Evolutionary conservation across 2,329 filamentous ascomycete species (phyloP).

Genomic region (Phialophora macrospora): DNA sequence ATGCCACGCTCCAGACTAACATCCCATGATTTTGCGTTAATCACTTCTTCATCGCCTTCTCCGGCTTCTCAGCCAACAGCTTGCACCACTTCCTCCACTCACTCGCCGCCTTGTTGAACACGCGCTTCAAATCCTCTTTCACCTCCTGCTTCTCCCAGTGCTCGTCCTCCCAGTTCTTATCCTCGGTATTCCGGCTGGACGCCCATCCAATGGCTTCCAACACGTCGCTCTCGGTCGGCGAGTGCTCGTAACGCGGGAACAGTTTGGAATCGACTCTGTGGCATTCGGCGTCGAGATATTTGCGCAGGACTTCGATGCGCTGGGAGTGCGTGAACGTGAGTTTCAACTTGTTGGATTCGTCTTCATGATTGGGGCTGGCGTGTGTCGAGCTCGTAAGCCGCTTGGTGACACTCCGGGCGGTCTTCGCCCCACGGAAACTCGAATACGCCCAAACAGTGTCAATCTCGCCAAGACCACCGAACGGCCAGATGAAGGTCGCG

Average conservation of each 20-base stretch:
- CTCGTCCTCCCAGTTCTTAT: constrained; percentile 52
- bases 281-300: constrained; percentile 49
- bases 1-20: too few relatives aligned
- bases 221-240: constrained; percentile 48
- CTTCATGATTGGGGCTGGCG: constrained; percentile 36
- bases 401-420: constrained; percentile 48
- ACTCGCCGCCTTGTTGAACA: constrained; percentile 48
- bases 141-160: constrained; percentile 50
- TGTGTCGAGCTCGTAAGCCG: constrained; percentile 39
- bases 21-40: constrained; percentile 20
- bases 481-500: constrained; percentile 42
- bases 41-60: constrained; percentile 49
- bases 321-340: constrained; percentile 46
- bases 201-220: constrained; percentile 53
- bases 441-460: constrained; percentile 43
- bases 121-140: constrained; percentile 48
- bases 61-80: constrained; percentile 46
- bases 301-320: constrained; percentile 46
- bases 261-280: constrained; percentile 45
- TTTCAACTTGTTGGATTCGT: constrained; percentile 44
- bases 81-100: constrained; percentile 51
- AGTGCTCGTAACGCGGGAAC: constrained; percentile 43
- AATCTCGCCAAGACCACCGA: constrained; percentile 43
- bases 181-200: constrained; percentile 40
- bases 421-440: constrained; percentile 48